Evolutionary conservation across 768 basidiomycete genomes (phyloP).

Genomic region (Pleurotus djamor): DNA sequence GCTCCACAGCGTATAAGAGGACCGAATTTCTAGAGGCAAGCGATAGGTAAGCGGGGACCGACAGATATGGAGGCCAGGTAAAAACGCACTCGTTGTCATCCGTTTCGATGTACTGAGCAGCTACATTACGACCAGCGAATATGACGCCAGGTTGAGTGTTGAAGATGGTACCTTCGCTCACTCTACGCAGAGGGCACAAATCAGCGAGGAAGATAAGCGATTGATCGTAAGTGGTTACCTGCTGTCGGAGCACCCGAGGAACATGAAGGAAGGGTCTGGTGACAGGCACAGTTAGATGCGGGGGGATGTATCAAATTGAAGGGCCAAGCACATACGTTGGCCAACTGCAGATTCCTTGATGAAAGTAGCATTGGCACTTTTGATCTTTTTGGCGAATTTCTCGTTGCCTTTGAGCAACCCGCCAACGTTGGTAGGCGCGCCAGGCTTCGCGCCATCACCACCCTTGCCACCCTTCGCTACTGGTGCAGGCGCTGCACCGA

Average conservation of each 20-base stretch:
- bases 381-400: background rate
- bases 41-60: too few species aligned
- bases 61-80: constrained; percentile 3
- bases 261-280: constrained; percentile 4
- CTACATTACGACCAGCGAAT: constrained; percentile 31
- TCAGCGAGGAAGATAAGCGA: background rate
- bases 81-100: constrained; percentile 34
- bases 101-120: constrained; percentile 29
- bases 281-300: background rate
- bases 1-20: constrained; percentile 31
- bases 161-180: constrained; percentile 28
- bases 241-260: constrained; percentile 6
- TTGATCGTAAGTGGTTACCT: too few species aligned
- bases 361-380: background rate
- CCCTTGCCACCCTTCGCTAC: background rate
- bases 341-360: background rate
- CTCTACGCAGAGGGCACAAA: background rate
- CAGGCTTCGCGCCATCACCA: too few species aligned
- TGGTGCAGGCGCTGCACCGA: background rate
- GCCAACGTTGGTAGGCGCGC: too few species aligned
- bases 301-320: background rate
- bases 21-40: constrained; percentile 33
- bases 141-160: constrained; percentile 27
- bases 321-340: background rate
- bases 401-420: too few species aligned